phyloP scores from a whole-genome alignment of 331 rosid species.

The Quercus phellos region DNA sequence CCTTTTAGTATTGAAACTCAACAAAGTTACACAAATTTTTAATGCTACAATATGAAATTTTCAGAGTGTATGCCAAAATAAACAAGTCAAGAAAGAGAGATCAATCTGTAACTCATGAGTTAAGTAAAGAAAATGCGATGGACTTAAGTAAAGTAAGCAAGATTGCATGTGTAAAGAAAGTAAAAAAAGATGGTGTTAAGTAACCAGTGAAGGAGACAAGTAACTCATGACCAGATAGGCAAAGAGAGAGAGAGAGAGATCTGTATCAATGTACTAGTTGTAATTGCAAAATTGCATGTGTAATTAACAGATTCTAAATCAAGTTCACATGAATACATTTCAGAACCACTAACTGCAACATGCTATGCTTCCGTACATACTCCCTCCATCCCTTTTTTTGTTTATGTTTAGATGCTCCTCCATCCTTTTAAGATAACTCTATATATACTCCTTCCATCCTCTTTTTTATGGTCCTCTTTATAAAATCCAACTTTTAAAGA shows the following conservation, averaged over 20 bases:
- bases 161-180: constrained; percentile 12
- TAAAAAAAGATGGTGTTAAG: background rate
- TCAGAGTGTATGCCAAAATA: too few relatives aligned
- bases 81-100: too few relatives aligned
- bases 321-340: background rate
- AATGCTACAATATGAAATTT: background rate
- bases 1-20: background rate
- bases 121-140: too few relatives aligned
- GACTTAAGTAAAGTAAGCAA: background rate
- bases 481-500: too few relatives aligned
- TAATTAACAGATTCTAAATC: background rate
- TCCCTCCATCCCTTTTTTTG: too few relatives aligned
- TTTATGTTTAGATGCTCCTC: too few relatives aligned
- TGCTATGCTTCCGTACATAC: background rate
- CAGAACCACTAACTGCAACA: background rate
- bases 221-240: background rate
- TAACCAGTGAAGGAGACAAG: background rate
- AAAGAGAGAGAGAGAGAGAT: background rate
- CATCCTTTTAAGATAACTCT: too few relatives aligned
- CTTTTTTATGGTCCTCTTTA: too few relatives aligned
- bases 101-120: too few relatives aligned
- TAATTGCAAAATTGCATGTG: background rate
- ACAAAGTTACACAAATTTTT: constrained; percentile 2
- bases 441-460: too few relatives aligned
- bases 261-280: background rate